These are phyloP conservation scores for Leptographium wingfieldii DNA, from an alignment of 2,329 filamentous ascomycete genomes.

Conservation along the genomic window DNA sequence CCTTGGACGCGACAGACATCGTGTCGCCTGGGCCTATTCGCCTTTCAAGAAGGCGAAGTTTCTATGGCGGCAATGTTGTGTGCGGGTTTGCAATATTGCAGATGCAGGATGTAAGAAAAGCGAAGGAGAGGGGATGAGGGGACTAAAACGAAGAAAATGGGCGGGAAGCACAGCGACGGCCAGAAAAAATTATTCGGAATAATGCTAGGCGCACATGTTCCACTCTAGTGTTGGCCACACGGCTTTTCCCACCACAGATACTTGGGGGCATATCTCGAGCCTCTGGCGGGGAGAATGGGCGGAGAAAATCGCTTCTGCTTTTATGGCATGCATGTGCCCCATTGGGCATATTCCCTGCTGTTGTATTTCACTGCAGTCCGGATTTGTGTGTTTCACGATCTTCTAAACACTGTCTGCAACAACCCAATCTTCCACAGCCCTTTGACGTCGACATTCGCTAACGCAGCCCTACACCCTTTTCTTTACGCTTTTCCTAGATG, in stretches of 20 bases:
- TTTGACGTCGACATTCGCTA: too few species aligned
- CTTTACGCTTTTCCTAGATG: not conserved
- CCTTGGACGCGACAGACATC: slow-evolving; percentile 52
- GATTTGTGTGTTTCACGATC: not conserved
- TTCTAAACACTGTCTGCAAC: not conserved
- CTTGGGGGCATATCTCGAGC: not conserved
- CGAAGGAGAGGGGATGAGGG: slow-evolving; percentile 10
- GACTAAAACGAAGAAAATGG: slow-evolving; percentile 8
- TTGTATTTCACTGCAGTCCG: not conserved
- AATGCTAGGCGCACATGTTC: slow-evolving; percentile 6
- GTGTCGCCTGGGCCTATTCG: slow-evolving; percentile 39
- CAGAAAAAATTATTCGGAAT: slow-evolving; percentile 8
- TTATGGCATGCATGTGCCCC: not conserved
- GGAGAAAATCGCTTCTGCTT: not conserved
- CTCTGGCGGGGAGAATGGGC: not conserved
- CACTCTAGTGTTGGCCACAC: slow-evolving; percentile 1
- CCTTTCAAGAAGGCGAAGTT: slow-evolving; percentile 35
- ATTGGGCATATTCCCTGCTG: not conserved
- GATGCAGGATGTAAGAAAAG: slow-evolving; percentile 1
- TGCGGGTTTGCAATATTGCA: slow-evolving; percentile 3
- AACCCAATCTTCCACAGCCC: too few species aligned
- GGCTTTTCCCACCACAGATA: slow-evolving; percentile 1
- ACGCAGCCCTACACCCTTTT: too few species aligned
- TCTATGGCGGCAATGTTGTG: slow-evolving; percentile 12
- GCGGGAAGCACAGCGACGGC: slow-evolving; percentile 4